Conservation (phyloP, 148 eudicot genomes). For the Fagopyrum homotropicum region DNA sequence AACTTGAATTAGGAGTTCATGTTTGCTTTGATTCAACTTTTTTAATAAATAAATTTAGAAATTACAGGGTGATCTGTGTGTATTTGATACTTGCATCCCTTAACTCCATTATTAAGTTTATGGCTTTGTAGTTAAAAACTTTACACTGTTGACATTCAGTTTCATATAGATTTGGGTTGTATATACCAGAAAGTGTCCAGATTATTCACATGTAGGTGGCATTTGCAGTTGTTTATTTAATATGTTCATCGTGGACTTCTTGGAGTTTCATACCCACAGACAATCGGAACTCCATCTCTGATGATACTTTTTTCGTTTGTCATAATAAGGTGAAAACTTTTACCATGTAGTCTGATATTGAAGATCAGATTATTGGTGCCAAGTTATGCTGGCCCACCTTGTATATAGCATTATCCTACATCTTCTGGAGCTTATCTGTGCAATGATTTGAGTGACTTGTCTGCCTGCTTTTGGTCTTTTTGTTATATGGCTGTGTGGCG, state of each 20-base stretch:
- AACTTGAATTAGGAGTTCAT: neutral
- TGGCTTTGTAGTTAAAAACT: neutral
- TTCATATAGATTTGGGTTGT: neutral
- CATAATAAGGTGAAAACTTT: too few species aligned
- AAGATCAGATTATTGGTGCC: too few species aligned
- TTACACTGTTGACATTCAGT: neutral
- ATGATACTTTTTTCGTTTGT: too few species aligned
- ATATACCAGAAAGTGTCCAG: constrained; percentile 2
- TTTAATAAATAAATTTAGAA: neutral
- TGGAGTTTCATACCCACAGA: neutral
- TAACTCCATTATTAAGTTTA: neutral
- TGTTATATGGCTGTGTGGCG: neutral
- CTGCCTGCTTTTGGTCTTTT: neutral
- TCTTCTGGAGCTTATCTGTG: neutral
- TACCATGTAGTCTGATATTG: too few species aligned
- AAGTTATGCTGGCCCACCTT: neutral
- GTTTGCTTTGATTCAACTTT: neutral
- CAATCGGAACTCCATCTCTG: neutral
- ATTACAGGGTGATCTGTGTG: neutral
- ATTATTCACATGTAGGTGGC: neutral
- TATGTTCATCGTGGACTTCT: neutral
- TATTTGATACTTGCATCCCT: neutral
- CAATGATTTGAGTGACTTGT: neutral
- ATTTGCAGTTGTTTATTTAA: neutral
- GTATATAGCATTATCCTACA: neutral